A percentile compares a stretch with the other conserved stretches of the same genome.
Evolutionary conservation across 768 basidiomycete genomes (phyloP).

Genomic region (Lyophyllum atratum): DNA sequence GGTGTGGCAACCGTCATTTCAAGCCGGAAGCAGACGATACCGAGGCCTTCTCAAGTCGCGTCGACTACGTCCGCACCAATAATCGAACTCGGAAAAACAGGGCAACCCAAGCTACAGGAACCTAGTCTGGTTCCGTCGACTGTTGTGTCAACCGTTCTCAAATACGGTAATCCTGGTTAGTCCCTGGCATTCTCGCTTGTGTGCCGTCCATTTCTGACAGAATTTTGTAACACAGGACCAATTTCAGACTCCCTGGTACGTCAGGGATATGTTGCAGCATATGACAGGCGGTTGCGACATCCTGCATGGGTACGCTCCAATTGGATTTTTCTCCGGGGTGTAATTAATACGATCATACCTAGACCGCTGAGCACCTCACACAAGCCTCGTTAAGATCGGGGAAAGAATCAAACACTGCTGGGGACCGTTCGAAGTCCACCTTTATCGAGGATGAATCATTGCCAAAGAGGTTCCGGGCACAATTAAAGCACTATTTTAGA

Average conservation of each 20-base stretch:
- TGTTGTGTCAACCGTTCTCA: conserved; percentile 48
- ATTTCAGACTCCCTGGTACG: conserved; percentile 78
- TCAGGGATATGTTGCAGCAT: conserved; percentile 84
- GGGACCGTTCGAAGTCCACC: conserved; percentile 72
- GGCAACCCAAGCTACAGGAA: conserved; percentile 43
- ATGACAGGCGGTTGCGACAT: conserved; percentile 88
- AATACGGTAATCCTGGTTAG: conserved; percentile 83
- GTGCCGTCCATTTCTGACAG: neutral
- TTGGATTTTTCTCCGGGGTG: neutral
- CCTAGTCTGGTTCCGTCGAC: conserved; percentile 30
- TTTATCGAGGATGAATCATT: conserved; percentile 86
- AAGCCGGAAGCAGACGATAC: conserved; percentile 26
- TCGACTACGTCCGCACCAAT: conserved; percentile 34
- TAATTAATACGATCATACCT: neutral
- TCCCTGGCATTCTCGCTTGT: conserved; percentile 5
- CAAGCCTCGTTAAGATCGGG: conserved; percentile 62
- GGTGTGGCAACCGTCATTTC: conserved; percentile 59
- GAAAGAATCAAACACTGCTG: conserved; percentile 35
- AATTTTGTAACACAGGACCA: conserved; percentile 59
- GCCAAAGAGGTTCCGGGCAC: conserved; percentile 78
- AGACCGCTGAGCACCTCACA: conserved; percentile 97
- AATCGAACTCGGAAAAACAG: conserved; percentile 47
- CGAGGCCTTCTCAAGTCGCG: conserved; percentile 12
- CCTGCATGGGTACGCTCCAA: conserved; percentile 80
- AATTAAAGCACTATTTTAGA: conserved; percentile 84